Percentiles rank a stretch among this genome's conserved stretches.
Conservation (phyloP, 495 filamentous ascomycete genomes). For the Terfezia boudieri region DNA sequence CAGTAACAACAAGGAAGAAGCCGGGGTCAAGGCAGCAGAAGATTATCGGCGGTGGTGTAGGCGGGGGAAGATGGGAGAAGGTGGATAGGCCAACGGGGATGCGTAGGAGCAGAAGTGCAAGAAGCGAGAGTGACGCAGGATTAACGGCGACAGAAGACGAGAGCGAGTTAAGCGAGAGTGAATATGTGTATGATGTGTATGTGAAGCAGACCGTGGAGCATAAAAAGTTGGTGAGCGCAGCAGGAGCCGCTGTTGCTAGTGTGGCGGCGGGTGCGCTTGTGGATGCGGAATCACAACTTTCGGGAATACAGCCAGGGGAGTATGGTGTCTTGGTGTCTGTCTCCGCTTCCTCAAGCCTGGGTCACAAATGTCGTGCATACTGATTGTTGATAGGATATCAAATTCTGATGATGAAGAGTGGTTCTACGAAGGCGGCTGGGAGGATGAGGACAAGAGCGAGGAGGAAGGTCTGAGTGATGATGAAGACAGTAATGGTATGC, state of each 20-base stretch:
- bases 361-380: constrained; percentile 1
- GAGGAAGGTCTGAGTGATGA: constrained; percentile 15
- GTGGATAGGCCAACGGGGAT: constrained; percentile 2
- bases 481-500: constrained; percentile 16
- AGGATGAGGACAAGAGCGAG: constrained; percentile 12
- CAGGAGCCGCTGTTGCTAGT: neutral
- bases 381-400: constrained; percentile 2
- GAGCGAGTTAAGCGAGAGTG: constrained; percentile 3
- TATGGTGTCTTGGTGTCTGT: constrained; percentile 11
- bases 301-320: neutral
- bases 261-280: neutral
- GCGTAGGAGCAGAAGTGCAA: neutral
- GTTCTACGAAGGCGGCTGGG: constrained; percentile 16
- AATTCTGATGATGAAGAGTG: constrained; percentile 16
- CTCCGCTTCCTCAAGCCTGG: no score
- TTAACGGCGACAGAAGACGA: neutral
- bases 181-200: constrained; percentile 19
- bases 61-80: constrained; percentile 15
- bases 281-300: neutral
- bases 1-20: constrained; percentile 1
- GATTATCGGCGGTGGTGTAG: constrained; percentile 13
- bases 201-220: constrained; percentile 12
- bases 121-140: neutral
- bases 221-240: neutral
- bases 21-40: neutral